Conservation (phyloP, 371 early-diverging fungal species). For the Circinella minor region DNA sequence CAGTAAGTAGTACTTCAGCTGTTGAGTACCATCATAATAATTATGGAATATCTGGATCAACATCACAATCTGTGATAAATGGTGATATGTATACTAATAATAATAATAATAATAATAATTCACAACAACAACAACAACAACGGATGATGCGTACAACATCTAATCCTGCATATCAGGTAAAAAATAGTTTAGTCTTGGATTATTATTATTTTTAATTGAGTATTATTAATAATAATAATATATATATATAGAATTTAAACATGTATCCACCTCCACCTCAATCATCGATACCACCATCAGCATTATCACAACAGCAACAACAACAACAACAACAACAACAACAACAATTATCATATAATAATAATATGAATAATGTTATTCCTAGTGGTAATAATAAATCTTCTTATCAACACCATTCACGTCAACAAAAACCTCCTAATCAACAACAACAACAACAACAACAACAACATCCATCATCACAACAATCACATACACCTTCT, state of each 20-base stretch:
- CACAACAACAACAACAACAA: background rate
- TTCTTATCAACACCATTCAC: background rate
- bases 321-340: conserved; percentile 1
- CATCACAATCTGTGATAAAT: conserved; percentile 7
- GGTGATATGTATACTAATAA: conserved; percentile 4
- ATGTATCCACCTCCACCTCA: conserved; percentile 13
- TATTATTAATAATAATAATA: background rate
- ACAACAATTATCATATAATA: background rate
- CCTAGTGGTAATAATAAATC: too few relatives aligned
- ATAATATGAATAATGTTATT: too few relatives aligned
- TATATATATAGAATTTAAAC: background rate
- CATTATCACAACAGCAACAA: conserved; percentile 7
- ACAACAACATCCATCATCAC: conserved; percentile 6
- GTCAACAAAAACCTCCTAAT: conserved; percentile 12
- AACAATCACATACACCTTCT: background rate
- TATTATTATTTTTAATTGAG: too few relatives aligned
- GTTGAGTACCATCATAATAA: conserved; percentile 23
- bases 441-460: conserved; percentile 12
- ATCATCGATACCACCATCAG: background rate
- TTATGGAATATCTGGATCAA: conserved; percentile 13
- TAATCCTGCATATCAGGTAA: conserved; percentile 20
- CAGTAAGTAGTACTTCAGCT: conserved; percentile 7
- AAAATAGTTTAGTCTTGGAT: background rate
- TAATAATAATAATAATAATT: background rate
- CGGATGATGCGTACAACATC: conserved; percentile 18